Evolutionary conservation across 2,329 filamentous ascomycete species (phyloP), one percentile per base, ranked within the genome.

Genomic region (Elsinoe arachidis): DNA sequence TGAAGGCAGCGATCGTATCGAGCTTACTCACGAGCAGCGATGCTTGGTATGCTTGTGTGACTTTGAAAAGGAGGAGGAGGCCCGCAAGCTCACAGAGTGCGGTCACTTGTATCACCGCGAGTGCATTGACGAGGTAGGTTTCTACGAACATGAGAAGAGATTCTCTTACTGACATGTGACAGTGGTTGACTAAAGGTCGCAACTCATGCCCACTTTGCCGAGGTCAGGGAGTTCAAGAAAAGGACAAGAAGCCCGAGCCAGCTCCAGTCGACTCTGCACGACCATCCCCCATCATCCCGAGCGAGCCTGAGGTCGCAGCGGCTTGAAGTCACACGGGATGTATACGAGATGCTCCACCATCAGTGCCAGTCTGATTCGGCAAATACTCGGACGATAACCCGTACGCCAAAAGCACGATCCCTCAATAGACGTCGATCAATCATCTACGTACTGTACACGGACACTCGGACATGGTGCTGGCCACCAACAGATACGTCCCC

Each of bases 171-270:
- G 61, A 76, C 62, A 47, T 44, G 38, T 34, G 37, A 30, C 59
- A 86, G 82, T 87, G 84, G 84, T 73, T 87, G 47, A 86, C 82
- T 15, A 86, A 83, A 58, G 81, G 81, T 53, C 80, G 81, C 57
- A 84, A 84, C 65, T 84, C 80, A 3, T 84, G 81, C 65, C 81
- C 81, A 2, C 73, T 84, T 21, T 84, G 81, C 65, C 74, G 81
- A 64, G 79, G 79, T 37, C 76, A 81, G 66, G 80, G 80, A 34
- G 80, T 83, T 5, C 74, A 80, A 38, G 79, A 81, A 62, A 75
- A 72, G 57, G 68, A 67, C 54, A 65, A 67, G 46, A 37, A 59
- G 15, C 41, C 56, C 6, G 35, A 54, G 30, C 37, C 56, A n/a
- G 35, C 56, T 44, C 37, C 54, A n/a, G 19, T 53, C 19, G 38